Base-by-base conservation (phyloP, 345 rosid species). In the Laguncularia racemosa region DNA sequence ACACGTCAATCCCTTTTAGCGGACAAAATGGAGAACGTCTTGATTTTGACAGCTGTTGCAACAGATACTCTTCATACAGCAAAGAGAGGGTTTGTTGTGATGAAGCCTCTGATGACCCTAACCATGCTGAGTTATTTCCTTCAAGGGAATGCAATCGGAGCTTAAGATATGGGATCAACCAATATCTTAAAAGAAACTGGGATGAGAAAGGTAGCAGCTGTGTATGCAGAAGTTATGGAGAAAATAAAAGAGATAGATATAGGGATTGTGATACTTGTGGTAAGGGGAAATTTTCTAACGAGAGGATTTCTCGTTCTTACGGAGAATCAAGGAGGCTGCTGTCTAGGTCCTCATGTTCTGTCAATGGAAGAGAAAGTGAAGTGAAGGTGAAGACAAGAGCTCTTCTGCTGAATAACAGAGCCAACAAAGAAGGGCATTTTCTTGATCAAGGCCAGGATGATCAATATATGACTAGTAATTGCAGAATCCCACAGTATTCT, bases 131-230 rank as follows among this genome's bases (percentile, higher is more conserved):
- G 40, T 33, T 33, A 33, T 33, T 33, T 33, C 20, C 38, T 66
- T 66, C 13, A 26, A 44, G 64, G 44, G 70, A 66, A 63, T 60
- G 44, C 69, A 45, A 50, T 67, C 47, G 49, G 13, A 55, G 52
- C 60, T 60, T 67, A 55, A 50, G 68, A 69, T 72, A 69, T 50
- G 69, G 59, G 40, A 60, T 71, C 20, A 69, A 73, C 63, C 58
- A 45, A 40, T 44, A 49, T 65, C 61, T 40, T 47, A 64, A 61
- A 56, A 62, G 61, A 66, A 65, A 60, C 58, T 62, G 59, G 60
- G 49, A 56, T 40, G 71, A 67, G 61, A 56, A 58, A 62, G 69
- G 58, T n/a, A 53, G 60, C 66, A 55, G 44, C 48, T 57, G 59
- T 63, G 64, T 68, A 19, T 46, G 46, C 67, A 72, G 71, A 57